Evolutionary conservation across 257 asterid species (phyloP), one percentile per base, ranked within the genome.

Genomic region (Oldenlandia corymbosa): DNA sequence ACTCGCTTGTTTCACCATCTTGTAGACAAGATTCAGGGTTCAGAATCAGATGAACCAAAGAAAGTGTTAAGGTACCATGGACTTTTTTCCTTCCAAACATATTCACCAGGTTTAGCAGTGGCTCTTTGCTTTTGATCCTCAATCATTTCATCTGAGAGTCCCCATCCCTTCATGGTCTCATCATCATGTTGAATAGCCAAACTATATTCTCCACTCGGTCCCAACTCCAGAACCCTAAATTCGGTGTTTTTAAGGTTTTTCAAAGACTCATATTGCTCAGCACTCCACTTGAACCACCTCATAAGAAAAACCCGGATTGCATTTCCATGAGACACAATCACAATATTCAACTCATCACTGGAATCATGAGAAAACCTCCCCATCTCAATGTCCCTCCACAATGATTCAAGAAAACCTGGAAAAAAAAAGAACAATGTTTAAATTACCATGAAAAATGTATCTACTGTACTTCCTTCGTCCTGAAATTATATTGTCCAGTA

Each of bases 381-480:
- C 77, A 62, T 73, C 31, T 73, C 77, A 18, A 73, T 73, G 66
- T 73, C 77, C 69, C 73, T 73, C 77, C 77, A 73, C 20, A 73
- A 62, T 31, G 70, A 73, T 63, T 73, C 77, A 30, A 73, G 69
- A 36, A 73, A 73, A 61, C 73, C 77, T 73, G 68, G n/a, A n/a
- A n/a, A n/a, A n/a, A n/a, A n/a, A n/a, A n/a, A n/a, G n/a, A n/a
- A n/a, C n/a, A n/a, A n/a, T n/a, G n/a, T n/a, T n/a, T n/a, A n/a
- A n/a, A n/a, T n/a, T n/a, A n/a, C n/a, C n/a, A n/a, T n/a, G n/a
- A n/a, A n/a, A n/a, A n/a, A n/a, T n/a, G n/a, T n/a, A n/a, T n/a
- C n/a, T n/a, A n/a, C n/a, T n/a, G n/a, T n/a, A n/a, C n/a, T n/a
- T n/a, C n/a, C n/a, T n/a, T n/a, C n/a, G n/a, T n/a, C n/a, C n/a